Percentiles rank a stretch among this genome's conserved stretches.
phyloP scores from a whole-genome alignment of 2,329 filamentous ascomycete species.

The Fusarium sororula region DNA sequence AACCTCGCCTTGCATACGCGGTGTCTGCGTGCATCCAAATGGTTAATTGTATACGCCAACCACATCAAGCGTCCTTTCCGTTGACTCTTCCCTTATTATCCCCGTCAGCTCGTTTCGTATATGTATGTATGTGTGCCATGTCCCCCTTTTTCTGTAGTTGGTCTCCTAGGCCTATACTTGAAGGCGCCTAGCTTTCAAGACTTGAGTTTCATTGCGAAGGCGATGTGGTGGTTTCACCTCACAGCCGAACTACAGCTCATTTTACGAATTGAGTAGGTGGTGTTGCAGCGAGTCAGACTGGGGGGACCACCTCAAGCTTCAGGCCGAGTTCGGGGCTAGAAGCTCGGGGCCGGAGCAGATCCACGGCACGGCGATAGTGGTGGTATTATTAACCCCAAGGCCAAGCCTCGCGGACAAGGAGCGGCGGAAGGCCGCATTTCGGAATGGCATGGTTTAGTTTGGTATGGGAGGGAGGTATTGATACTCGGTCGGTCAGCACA shows the following conservation, averaged over 20 bases:
- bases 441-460: neutral
- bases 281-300: constrained; percentile 35
- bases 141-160: constrained; percentile 10
- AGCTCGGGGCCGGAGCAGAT: constrained; percentile 34
- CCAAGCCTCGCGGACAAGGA: constrained; percentile 16
- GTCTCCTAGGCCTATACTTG: constrained; percentile 9
- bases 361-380: constrained; percentile 20
- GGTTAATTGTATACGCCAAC: constrained; percentile 12
- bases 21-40: constrained; percentile 10
- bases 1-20: constrained; percentile 33
- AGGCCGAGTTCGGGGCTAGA: constrained; percentile 38
- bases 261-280: constrained; percentile 31
- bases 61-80: constrained; percentile 15
- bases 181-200: constrained; percentile 36
- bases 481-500: constrained; percentile 16
- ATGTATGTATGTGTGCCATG: neutral
- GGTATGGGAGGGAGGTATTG: neutral
- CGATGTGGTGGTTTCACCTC: constrained; percentile 26
- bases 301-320: constrained; percentile 36
- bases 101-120: constrained; percentile 14
- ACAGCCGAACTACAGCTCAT: constrained; percentile 16
- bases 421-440: constrained; percentile 26
- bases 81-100: neutral
- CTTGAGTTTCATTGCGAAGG: constrained; percentile 26
- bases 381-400: constrained; percentile 16